These are phyloP conservation scores for Phaffomyces opuntiae DNA, from an alignment of 805 yeast genomes.

Conservation along the genomic window DNA sequence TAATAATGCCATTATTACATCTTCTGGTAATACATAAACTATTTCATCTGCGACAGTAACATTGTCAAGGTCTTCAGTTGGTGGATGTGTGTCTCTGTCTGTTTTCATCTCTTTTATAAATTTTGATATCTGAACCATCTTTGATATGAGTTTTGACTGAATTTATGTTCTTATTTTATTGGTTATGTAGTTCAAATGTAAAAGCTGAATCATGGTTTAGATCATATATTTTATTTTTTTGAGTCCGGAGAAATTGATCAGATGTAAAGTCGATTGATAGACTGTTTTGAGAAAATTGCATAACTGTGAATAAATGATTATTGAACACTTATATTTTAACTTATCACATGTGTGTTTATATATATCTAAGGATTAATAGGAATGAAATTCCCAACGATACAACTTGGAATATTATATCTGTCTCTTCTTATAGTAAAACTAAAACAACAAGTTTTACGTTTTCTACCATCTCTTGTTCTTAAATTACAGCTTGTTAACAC, in stretches of 20 bases:
- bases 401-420: slow-evolving; percentile 89
- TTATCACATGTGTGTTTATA: background rate
- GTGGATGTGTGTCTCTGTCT: background rate
- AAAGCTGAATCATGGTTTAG: too few species aligned
- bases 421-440: slow-evolving; percentile 91
- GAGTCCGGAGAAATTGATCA: too few species aligned
- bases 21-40: too few species aligned
- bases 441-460: slow-evolving; percentile 81
- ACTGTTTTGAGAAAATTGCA: too few species aligned
- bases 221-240: too few species aligned
- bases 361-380: slow-evolving; percentile 45
- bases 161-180: too few species aligned
- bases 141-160: too few species aligned
- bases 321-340: background rate
- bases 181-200: too few species aligned
- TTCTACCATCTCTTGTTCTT: slow-evolving; percentile 74
- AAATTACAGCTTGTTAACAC: slow-evolving; percentile 87
- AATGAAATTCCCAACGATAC: slow-evolving; percentile 92
- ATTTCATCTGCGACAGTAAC: too few species aligned
- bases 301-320: too few species aligned
- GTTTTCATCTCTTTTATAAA: background rate
- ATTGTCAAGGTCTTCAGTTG: background rate
- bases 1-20: too few species aligned
- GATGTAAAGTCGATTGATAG: too few species aligned
- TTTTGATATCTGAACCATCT: background rate